A percentile compares a stretch with the other conserved stretches of the same genome.
phyloP scores from a whole-genome alignment of 257 asterid species.

The Solanum chmielewskii region DNA sequence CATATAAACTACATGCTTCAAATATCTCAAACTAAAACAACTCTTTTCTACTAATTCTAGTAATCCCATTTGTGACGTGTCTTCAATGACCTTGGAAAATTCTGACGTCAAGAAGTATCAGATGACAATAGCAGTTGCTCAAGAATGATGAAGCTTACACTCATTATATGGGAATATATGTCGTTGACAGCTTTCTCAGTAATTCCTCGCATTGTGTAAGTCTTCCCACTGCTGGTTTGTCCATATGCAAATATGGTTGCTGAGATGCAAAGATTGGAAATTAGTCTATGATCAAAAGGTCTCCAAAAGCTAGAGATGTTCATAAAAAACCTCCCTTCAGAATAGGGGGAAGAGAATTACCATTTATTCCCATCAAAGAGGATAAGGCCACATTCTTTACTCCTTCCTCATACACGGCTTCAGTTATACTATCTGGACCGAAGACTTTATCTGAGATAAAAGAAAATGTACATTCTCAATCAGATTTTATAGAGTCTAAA shows the following conservation, averaged over 20 bases:
- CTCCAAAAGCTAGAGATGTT: neutral
- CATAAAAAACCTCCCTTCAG: neutral
- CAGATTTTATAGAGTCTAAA: neutral
- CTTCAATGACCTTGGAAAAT: neutral
- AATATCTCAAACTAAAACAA: neutral
- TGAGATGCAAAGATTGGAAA: conserved; percentile 22
- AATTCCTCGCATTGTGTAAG: conserved; percentile 91
- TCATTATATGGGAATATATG: conserved; percentile 71
- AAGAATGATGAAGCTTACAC: conserved; percentile 37
- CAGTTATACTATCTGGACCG: conserved; percentile 64
- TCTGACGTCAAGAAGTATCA: neutral
- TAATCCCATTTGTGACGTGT: neutral
- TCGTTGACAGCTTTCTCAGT: conserved; percentile 87
- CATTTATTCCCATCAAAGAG: conserved; percentile 93
- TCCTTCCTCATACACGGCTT: conserved; percentile 75
- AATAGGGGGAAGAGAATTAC: conserved; percentile 16
- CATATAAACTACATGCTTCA: neutral
- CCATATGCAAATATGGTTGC: conserved; percentile 98
- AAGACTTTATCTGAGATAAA: conserved; percentile 70
- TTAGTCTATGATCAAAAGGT: neutral
- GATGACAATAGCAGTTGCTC: neutral
- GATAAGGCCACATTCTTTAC: conserved; percentile 89
- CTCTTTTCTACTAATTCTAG: neutral
- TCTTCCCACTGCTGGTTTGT: conserved; percentile 96
- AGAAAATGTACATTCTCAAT: neutral